Evolutionary conservation across 2,329 filamentous ascomycete species (phyloP), one percentile per base, ranked within the genome.

Genomic region (Harringtonia lauricola): DNA sequence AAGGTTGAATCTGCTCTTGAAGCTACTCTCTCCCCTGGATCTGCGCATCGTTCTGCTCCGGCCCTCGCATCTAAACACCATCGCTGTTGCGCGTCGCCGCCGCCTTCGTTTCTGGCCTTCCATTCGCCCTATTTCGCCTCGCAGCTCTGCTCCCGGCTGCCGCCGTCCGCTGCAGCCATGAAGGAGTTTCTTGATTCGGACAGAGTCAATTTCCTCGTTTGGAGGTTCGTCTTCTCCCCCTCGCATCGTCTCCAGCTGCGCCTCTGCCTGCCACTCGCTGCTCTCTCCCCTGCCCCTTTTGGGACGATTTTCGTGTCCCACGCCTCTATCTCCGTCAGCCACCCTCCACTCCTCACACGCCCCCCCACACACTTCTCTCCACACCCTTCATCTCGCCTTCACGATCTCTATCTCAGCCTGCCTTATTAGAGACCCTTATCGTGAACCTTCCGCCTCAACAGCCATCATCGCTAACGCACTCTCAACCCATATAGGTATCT

Each of bases 121-220:
- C 24, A 6, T 35, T 35, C 30, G 13, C 30, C n/a, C 30, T 33
- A 5, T 33, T 6, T 33, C 30, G 13, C 30, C n/a, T 30, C 28
- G 28, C 14, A 8, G 28, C 28, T 29, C 17, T 40, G 12, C 22
- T 15, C 31, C 19, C 15, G 47, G 44, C 46, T 45, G 37, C 34
- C 40, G 44, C 43, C 42, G 30, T 21, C 50, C 51, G 54, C 52
- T 49, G 49, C 55, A 52, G 57, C 49, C 51, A 78, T 77, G 73
- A 78, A 77, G 66, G 74, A 79, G 65, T 69, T 70, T 58, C 68
- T 82, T 56, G 73, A 79, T 70, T 79, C 75, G 52, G 71, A 81
- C 62, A 71, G 74, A 68, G 67, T 81, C 70, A 82, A 81, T 68
- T 81, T 76, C 70, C 71, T 82, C 61, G 71, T 82, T 60, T 82